Evolutionary conservation across 106 monocot genomes (phyloP).

Genomic region (Allium fistulosum): DNA sequence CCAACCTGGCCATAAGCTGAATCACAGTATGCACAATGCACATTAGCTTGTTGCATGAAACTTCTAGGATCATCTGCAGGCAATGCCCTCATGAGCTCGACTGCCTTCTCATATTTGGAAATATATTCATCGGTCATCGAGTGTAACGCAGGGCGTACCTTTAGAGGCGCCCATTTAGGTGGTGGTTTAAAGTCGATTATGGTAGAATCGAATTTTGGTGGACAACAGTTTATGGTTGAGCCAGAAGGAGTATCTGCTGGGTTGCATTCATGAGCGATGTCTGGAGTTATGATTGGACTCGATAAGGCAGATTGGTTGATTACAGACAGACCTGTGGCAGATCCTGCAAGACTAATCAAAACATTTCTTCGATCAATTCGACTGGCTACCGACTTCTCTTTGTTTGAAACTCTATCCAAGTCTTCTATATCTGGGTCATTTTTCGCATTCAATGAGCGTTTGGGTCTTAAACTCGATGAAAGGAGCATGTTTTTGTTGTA

Average conservation of each 20-base stretch:
- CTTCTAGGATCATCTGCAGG: slow-evolving; percentile 20
- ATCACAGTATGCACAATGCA: slow-evolving; percentile 37
- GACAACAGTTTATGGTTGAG: not conserved
- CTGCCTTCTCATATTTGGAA: slow-evolving; percentile 1
- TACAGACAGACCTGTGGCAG: not conserved
- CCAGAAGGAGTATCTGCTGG: not conserved
- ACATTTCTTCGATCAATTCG: not conserved
- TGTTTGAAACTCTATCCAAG: no score
- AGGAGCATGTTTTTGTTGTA: no score
- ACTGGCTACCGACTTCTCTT: no score
- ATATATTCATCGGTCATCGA: not conserved
- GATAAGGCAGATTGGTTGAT: not conserved
- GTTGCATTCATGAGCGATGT: not conserved
- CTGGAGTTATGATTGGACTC: not conserved
- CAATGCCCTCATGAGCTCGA: slow-evolving; percentile 9
- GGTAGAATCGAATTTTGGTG: not conserved
- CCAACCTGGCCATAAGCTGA: slow-evolving; percentile 15
- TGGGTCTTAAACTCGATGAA: no score
- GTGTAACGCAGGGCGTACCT: not conserved
- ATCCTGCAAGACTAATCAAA: not conserved
- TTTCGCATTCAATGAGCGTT: no score
- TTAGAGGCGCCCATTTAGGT: not conserved
- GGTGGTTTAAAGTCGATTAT: slow-evolving; percentile 2
- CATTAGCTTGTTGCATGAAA: slow-evolving; percentile 25
- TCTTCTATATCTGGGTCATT: no score